Conservation (phyloP, 208 protist genomes). For the Leishmania tarentolae region DNA sequence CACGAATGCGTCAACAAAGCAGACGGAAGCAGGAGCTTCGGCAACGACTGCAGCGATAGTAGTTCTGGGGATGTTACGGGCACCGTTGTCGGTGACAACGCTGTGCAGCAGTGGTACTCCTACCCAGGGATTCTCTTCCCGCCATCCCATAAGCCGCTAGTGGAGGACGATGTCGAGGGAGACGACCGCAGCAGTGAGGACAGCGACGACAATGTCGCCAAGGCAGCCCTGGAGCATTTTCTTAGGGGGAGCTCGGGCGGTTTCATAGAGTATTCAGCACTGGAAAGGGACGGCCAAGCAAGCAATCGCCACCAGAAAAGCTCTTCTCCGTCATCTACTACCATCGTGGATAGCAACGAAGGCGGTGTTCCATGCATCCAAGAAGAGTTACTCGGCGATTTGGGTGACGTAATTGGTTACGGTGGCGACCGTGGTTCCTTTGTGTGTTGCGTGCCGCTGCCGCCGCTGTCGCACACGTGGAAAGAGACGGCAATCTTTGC, state of each 20-base stretch:
- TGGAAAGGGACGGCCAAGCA: background rate
- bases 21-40: slow-evolving; percentile 10
- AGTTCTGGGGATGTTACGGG: background rate
- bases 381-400: slow-evolving; percentile 27
- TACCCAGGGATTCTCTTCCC: background rate
- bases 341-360: background rate
- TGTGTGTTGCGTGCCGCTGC: slow-evolving; percentile 55
- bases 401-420: slow-evolving; percentile 51
- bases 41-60: background rate
- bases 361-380: slow-evolving; percentile 8
- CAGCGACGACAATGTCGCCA: background rate
- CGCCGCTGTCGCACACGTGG: slow-evolving; percentile 6
- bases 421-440: slow-evolving; percentile 74
- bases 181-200: slow-evolving; percentile 1
- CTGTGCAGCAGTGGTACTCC: background rate
- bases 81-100: background rate
- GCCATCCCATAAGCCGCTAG: slow-evolving; percentile 7
- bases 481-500: background rate
- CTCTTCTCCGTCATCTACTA: background rate
- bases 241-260: background rate
- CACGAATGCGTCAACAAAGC: slow-evolving; percentile 12
- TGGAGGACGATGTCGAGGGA: slow-evolving; percentile 31
- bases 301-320: background rate
- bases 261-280: background rate
- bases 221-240: slow-evolving; percentile 16